Conservation (phyloP, 208 protist genomes). For the Leishmania arabica region DNA sequence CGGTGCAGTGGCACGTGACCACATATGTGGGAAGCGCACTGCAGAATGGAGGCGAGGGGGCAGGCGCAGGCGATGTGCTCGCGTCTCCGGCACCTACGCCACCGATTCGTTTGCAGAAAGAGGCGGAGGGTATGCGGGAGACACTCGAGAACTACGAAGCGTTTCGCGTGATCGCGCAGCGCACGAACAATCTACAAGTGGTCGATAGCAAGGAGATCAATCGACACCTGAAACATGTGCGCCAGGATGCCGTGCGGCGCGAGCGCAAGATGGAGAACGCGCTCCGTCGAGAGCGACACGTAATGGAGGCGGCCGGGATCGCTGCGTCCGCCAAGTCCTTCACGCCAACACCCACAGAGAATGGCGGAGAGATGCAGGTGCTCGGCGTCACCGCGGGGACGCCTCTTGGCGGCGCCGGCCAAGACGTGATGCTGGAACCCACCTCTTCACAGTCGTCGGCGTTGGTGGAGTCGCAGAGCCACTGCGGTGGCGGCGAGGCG, state of each 20-base stretch:
- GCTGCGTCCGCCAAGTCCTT: slow-evolving; percentile 68
- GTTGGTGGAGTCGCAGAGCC: slow-evolving; percentile 1
- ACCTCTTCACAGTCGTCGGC: not conserved
- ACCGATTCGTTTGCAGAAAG: slow-evolving; percentile 66
- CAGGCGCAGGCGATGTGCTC: slow-evolving; percentile 6
- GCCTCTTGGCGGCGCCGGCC: not conserved
- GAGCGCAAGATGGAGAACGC: slow-evolving; percentile 60
- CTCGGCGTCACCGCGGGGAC: slow-evolving; percentile 36
- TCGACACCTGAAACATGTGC: slow-evolving; percentile 70
- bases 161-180: slow-evolving; percentile 88
- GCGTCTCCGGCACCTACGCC: slow-evolving; percentile 51
- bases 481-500: not conserved
- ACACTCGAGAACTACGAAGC: slow-evolving; percentile 89
- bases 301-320: slow-evolving; percentile 67
- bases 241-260: slow-evolving; percentile 44
- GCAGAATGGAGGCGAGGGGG: slow-evolving; percentile 6
- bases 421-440: not conserved
- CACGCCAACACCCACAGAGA: slow-evolving; percentile 26
- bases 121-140: slow-evolving; percentile 75
- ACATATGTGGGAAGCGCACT: slow-evolving; percentile 55
- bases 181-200: slow-evolving; percentile 89
- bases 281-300: slow-evolving; percentile 64
- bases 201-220: slow-evolving; percentile 92
- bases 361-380: slow-evolving; percentile 24
- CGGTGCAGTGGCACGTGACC: slow-evolving; percentile 85